Percentiles rank a stretch among this genome's conserved stretches.
Evolutionary conservation across 768 basidiomycete genomes (phyloP).

Genomic region (Suillus subluteus): DNA sequence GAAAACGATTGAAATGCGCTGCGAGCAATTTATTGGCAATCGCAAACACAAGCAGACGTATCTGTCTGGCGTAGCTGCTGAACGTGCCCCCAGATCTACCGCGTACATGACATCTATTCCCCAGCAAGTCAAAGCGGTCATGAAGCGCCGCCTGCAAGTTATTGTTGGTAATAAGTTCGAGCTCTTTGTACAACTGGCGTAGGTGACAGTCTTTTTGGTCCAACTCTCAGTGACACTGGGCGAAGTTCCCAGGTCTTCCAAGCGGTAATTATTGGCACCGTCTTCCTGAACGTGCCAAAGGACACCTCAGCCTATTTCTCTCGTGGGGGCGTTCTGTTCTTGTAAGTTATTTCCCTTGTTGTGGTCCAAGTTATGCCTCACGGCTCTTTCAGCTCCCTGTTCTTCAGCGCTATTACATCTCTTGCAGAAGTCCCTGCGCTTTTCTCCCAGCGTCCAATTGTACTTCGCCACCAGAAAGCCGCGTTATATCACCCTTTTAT

Average conservation of each 20-base stretch:
- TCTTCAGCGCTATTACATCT: conserved; percentile 42
- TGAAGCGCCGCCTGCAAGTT: conserved; percentile 49
- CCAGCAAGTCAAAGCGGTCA: conserved; percentile 51
- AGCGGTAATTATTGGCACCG: conserved; percentile 36
- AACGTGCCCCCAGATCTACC: conserved; percentile 49
- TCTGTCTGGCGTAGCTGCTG: conserved; percentile 50
- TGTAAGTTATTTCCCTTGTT: conserved; percentile 45
- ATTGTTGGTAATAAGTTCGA: conserved; percentile 44
- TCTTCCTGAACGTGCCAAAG: conserved; percentile 47
- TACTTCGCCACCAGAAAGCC: conserved; percentile 57
- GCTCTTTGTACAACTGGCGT: conserved; percentile 15
- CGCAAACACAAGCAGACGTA: conserved; percentile 46
- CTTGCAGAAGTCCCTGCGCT: conserved; percentile 58
- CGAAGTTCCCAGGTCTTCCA: conserved; percentile 42
- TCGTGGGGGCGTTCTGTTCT: conserved; percentile 81
- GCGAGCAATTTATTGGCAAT: conserved; percentile 48
- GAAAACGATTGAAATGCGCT: conserved; percentile 52
- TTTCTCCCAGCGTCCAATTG: conserved; percentile 62
- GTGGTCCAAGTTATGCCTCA: neutral
- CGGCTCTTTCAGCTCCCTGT: conserved; percentile 23
- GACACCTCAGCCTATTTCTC: conserved; percentile 43
- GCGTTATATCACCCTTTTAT: conserved; percentile 66
- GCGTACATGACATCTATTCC: conserved; percentile 53
- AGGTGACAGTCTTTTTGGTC: conserved; percentile 9
- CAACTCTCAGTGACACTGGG: neutral